Evolutionary conservation across 495 filamentous ascomycete species (phyloP).

Genomic region (Hypomontagnella monticulosa): DNA sequence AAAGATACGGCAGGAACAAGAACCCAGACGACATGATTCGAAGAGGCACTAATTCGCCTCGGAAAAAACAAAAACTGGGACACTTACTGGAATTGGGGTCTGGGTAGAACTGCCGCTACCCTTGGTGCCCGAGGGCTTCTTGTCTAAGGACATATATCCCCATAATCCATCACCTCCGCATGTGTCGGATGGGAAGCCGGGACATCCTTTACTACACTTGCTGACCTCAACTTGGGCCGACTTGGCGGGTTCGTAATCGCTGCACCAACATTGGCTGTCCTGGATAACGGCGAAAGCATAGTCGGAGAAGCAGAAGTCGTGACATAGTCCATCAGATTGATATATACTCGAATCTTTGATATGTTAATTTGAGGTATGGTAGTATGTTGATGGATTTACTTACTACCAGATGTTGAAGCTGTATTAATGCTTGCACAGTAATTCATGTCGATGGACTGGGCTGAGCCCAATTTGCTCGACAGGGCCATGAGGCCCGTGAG

Average conservation of each 20-base stretch:
- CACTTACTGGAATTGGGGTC: conserved; percentile 40
- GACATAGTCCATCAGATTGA: conserved; percentile 59
- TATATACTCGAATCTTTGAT: conserved; percentile 51
- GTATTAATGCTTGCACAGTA: conserved; percentile 58
- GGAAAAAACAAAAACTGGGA: conserved; percentile 35
- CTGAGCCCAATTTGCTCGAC: conserved; percentile 34
- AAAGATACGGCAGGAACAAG: conserved; percentile 21
- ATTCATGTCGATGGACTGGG: conserved; percentile 44
- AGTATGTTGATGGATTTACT: conserved; percentile 11
- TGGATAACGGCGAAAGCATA: conserved; percentile 56
- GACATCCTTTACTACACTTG: conserved; percentile 50
- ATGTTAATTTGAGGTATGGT: conserved; percentile 11
- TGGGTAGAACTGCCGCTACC: conserved; percentile 28
- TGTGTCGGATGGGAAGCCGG: conserved; percentile 52
- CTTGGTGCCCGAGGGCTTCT: conserved; percentile 44
- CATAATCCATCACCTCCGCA: conserved; percentile 54
- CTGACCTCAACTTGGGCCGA: conserved; percentile 44
- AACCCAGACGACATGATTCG: conserved; percentile 38
- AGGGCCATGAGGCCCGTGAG: conserved; percentile 16
- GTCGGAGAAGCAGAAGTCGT: conserved; percentile 45
- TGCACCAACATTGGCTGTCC: conserved; percentile 55
- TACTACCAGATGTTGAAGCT: conserved; percentile 47
- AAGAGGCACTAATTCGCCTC: conserved; percentile 29
- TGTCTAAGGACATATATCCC: conserved; percentile 51
- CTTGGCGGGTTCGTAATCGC: conserved; percentile 47